Percentiles rank a stretch among this genome's conserved stretches.
Evolutionary conservation across 2,329 filamentous ascomycete genomes (phyloP).

Genomic region (Passalora sequoiae): DNA sequence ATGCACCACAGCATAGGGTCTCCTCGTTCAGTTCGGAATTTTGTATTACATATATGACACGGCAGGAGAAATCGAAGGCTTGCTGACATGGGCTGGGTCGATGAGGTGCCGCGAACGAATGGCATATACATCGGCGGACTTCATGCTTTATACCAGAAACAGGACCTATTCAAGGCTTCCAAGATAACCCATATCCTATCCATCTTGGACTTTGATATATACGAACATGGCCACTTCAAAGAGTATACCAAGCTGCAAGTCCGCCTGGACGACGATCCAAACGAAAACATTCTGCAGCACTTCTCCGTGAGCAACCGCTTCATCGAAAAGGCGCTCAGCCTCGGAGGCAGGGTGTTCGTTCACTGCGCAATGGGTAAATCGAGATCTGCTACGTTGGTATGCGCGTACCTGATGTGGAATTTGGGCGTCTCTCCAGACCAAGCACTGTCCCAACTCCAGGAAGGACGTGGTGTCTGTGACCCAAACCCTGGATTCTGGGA

Average conservation of each 20-base stretch:
- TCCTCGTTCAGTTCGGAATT: too few relatives aligned
- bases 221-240: constrained; percentile 55
- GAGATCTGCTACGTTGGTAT: constrained; percentile 74
- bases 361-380: constrained; percentile 93
- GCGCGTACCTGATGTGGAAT: constrained; percentile 72
- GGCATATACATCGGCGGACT: constrained; percentile 39
- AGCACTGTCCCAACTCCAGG: constrained; percentile 64
- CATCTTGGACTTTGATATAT: constrained; percentile 59
- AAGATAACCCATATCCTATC: constrained; percentile 86
- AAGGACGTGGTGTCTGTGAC: constrained; percentile 71
- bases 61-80: too few relatives aligned
- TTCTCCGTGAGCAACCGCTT: constrained; percentile 67
- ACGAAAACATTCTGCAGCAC: constrained; percentile 76
- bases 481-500: constrained; percentile 87
- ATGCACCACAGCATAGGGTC: background rate
- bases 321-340: constrained; percentile 67
- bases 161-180: constrained; percentile 61
- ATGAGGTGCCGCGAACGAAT: constrained; percentile 34
- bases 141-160: constrained; percentile 36
- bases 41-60: too few relatives aligned
- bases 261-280: constrained; percentile 81
- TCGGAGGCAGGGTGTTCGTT: constrained; percentile 57
- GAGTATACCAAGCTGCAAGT: constrained; percentile 62
- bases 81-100: constrained; percentile 39
- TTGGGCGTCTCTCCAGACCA: constrained; percentile 50